Evolutionary conservation across 1,284 basidiomycete species (phyloP).

Genomic region (Dichomitus squalens): DNA sequence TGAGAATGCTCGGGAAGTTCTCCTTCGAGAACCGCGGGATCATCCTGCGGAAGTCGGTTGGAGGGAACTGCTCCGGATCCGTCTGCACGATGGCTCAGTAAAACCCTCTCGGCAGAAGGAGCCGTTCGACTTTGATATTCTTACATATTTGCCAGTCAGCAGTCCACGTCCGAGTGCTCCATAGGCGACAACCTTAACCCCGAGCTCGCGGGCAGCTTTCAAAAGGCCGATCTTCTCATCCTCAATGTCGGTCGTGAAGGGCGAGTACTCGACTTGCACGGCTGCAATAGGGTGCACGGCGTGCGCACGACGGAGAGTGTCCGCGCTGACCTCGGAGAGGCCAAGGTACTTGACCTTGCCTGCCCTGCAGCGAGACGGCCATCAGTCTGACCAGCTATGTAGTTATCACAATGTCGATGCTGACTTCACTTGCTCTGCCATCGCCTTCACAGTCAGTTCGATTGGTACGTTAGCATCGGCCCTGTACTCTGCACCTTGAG

Average conservation of each 20-base stretch:
- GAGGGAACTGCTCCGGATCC: constrained; percentile 52
- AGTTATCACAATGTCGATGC: constrained; percentile 2
- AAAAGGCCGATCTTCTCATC: constrained; percentile 48
- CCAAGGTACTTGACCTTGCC: constrained; percentile 68
- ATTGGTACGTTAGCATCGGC: constrained; percentile 30
- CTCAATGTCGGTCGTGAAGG: constrained; percentile 59
- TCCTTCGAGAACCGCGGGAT: no score
- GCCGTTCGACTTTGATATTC: background rate
- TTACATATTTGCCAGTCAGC: constrained; percentile 56
- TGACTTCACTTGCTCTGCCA: constrained; percentile 37
- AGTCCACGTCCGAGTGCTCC: constrained; percentile 65
- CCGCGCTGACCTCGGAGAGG: constrained; percentile 60
- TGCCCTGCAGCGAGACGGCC: constrained; percentile 34
- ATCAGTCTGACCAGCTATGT: background rate
- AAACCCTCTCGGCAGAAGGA: background rate
- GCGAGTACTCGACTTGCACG: constrained; percentile 66
- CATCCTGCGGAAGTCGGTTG: constrained; percentile 46
- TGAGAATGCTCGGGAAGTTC: no score
- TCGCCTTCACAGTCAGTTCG: constrained; percentile 33
- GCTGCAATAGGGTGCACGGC: constrained; percentile 62
- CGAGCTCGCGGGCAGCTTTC: constrained; percentile 53
- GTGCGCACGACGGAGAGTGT: constrained; percentile 64
- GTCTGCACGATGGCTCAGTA: constrained; percentile 33
- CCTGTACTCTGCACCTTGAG: background rate
- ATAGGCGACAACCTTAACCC: constrained; percentile 59